phyloP scores from a whole-genome alignment of 2,329 filamentous ascomycete species.

The Arthrinium phaeospermum region DNA sequence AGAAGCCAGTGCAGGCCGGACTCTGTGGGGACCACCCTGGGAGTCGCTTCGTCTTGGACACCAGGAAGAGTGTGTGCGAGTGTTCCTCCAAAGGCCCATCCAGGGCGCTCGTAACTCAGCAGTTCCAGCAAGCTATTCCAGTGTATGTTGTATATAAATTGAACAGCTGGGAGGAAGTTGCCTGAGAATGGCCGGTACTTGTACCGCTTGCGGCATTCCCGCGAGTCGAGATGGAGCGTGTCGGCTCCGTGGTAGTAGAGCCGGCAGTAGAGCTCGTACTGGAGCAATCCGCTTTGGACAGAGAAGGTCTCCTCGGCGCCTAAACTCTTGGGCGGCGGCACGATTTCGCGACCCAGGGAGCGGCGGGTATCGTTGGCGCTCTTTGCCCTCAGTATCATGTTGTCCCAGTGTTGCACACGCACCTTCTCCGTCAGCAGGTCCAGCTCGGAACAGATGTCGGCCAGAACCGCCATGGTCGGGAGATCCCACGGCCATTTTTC shows the following conservation, averaged over 20 bases:
- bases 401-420: too few relatives aligned
- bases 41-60: not conserved
- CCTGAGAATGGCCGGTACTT: not conserved
- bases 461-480: not conserved
- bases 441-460: not conserved
- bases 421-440: not conserved
- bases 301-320: not conserved
- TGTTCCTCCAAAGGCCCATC: too few relatives aligned
- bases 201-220: too few relatives aligned
- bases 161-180: not conserved
- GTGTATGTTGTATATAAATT: not conserved
- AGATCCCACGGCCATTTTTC: not conserved
- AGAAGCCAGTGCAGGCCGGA: too few relatives aligned
- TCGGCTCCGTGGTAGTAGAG: not conserved
- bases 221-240: not conserved
- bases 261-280: not conserved
- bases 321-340: not conserved
- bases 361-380: not conserved
- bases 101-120: not conserved
- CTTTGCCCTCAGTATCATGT: not conserved
- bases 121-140: not conserved
- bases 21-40: too few relatives aligned
- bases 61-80: too few relatives aligned
- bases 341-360: not conserved
- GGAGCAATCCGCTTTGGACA: not conserved